Evolutionary conservation across 2,329 filamentous ascomycete species (phyloP), one percentile per base, ranked within the genome.

Genomic region (Pseudocercospora fuligena): DNA sequence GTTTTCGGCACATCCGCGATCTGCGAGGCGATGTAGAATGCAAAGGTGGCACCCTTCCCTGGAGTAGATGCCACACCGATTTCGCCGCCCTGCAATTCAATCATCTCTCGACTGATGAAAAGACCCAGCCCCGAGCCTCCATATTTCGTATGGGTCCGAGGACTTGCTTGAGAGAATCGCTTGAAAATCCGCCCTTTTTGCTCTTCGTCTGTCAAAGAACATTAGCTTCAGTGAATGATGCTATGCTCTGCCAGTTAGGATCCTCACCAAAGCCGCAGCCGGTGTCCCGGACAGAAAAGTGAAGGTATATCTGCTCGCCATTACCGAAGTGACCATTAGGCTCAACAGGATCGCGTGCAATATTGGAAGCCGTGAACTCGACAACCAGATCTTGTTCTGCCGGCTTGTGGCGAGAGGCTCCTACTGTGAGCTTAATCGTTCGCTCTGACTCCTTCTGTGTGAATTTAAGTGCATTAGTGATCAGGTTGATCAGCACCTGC

Each of bases 101-200:
- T 88, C 16, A 92, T 82, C 36, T 88, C 84, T 16, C 88, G 84
- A 54, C 86, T 89, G 64, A 92, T 91, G 74, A 90, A 91, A 0
- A 92, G 80, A 0, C 90, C 90, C 1, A 92, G 82, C 0, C 90
- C 90, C 0, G 87, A 89, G 0, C 90, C 90, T n/a, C 90, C 90
- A 69, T 92, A 91, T 67, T 89, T 86, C 21, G 89, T 84, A 67
- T 90, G 88, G 0, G 89, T 91, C 61, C 84, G 85, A 3, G 88
- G 86, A 14, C 85, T 89, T 0, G 88, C 88, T 76, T 92, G 90
- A 11, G 87, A 85, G 74, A 92, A 92, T 25, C 89, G 84, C 68
- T 90, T 85, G 75, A 92, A 92, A 0, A 92, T 81, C 27, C 84
- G 71, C 0, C 66, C 62, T 25, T 74, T 78, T 54, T 82, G 78